Evolutionary conservation across 768 basidiomycete genomes (phyloP).

Genomic region (Tricholoma bakamatsutake): DNA sequence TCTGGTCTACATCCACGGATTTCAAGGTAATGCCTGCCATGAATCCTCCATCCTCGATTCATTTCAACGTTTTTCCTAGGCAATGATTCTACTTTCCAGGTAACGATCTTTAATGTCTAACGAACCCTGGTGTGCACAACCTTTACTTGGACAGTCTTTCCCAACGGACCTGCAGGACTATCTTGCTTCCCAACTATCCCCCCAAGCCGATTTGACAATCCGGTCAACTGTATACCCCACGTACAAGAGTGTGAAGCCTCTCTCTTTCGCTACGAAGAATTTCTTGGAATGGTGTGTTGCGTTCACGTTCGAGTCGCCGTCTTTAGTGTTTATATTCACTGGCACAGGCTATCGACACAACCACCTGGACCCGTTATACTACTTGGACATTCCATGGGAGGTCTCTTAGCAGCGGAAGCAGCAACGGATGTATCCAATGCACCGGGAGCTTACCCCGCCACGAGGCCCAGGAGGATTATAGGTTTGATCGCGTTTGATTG

Average conservation of each 20-base stretch:
- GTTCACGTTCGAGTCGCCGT: too few relatives aligned
- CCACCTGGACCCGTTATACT: conserved; percentile 52
- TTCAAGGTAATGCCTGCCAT: conserved; percentile 37
- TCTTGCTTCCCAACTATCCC: conserved; percentile 29
- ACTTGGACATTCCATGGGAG: conserved; percentile 57
- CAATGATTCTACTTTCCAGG: conserved; percentile 55
- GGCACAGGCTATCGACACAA: conserved; percentile 44
- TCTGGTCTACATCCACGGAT: conserved; percentile 54
- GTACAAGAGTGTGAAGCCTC: conserved; percentile 51
- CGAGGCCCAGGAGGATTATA: conserved; percentile 38
- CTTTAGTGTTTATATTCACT: not conserved
- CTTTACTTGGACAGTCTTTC: conserved; percentile 37
- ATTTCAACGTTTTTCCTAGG: conserved; percentile 24
- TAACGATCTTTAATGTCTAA: conserved; percentile 12
- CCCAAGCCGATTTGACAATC: conserved; percentile 30
- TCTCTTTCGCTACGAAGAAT: conserved; percentile 43
- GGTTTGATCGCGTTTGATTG: conserved; percentile 56
- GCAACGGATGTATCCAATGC: conserved; percentile 38
- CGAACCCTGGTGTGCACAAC: not conserved
- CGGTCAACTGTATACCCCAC: conserved; percentile 52
- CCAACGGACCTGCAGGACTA: conserved; percentile 47
- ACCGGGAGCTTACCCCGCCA: conserved; percentile 15
- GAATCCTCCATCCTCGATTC: not conserved
- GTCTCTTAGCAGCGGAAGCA: conserved; percentile 52
- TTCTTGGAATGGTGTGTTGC: conserved; percentile 47